phyloP scores from a whole-genome alignment of 805 yeast species.

The Soucietia sequanensis region DNA sequence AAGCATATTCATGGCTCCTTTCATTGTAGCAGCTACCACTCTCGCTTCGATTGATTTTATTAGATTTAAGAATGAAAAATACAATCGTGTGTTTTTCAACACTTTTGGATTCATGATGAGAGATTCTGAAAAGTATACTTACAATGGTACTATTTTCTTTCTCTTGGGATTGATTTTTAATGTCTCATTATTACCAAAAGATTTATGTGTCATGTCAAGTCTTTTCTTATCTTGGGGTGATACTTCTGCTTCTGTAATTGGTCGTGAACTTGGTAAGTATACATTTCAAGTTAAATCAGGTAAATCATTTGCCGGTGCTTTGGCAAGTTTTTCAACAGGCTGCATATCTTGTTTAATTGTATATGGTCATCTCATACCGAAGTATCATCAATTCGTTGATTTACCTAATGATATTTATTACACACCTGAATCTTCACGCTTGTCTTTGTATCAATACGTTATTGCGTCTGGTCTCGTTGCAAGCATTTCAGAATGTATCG shows the following conservation, averaged over 20 bases:
- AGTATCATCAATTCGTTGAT: slow-evolving; percentile 13
- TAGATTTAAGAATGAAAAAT: not conserved
- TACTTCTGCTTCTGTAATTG: slow-evolving; percentile 10
- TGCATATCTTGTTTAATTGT: slow-evolving; percentile 11
- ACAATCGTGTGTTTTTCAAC: not conserved
- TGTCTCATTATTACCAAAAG: not conserved
- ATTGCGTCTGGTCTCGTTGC: slow-evolving; percentile 22
- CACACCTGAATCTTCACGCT: slow-evolving; percentile 16
- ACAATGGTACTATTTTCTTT: slow-evolving; percentile 2
- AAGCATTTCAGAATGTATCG: slow-evolving; percentile 23
- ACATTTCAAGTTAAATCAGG: slow-evolving; percentile 16
- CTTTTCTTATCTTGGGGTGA: slow-evolving; percentile 2
- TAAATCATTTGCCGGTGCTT: slow-evolving; percentile 20
- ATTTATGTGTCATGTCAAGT: not conserved
- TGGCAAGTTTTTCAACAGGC: slow-evolving; percentile 16
- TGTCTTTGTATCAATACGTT: slow-evolving; percentile 17
- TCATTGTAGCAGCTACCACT: not conserved
- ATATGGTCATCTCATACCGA: slow-evolving; percentile 18
- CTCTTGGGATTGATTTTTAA: slow-evolving; percentile 1
- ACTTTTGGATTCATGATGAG: slow-evolving; percentile 1
- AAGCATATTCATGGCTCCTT: slow-evolving; percentile 1
- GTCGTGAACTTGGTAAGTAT: slow-evolving; percentile 20
- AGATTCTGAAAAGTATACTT: not conserved
- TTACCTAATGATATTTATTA: slow-evolving; percentile 21
- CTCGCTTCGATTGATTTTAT: slow-evolving; percentile 1